Conservation (phyloP, 2,329 filamentous ascomycete species). For the Colletotrichum siamense region DNA sequence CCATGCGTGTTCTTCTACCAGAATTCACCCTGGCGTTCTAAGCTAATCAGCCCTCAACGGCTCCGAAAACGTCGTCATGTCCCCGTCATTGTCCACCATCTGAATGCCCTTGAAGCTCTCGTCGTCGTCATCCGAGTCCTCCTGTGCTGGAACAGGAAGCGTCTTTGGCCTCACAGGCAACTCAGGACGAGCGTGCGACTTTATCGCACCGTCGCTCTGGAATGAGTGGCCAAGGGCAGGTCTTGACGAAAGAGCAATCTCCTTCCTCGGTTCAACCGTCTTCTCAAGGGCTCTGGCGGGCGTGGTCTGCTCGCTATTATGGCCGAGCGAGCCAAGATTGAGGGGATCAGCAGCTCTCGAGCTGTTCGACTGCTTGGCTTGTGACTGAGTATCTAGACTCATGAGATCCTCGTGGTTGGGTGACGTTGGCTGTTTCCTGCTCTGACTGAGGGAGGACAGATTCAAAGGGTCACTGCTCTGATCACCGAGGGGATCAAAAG, state of each 20-base stretch:
- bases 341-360: neutral
- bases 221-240: neutral
- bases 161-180: slow-evolving; percentile 7
- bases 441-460: neutral
- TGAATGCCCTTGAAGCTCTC: slow-evolving; percentile 40
- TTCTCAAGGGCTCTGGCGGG: neutral
- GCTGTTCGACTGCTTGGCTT: neutral
- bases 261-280: neutral
- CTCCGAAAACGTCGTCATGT: slow-evolving; percentile 3
- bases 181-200: neutral
- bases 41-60: neutral
- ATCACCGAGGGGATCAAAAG: slow-evolving; percentile 1
- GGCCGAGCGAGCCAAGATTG: neutral
- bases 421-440: neutral
- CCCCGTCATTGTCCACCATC: slow-evolving; percentile 39
- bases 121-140: slow-evolving; percentile 30
- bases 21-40: neutral
- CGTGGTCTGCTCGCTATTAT: neutral
- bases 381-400: neutral
- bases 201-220: slow-evolving; percentile 10
- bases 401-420: neutral
- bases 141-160: neutral
- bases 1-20: neutral
- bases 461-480: neutral
- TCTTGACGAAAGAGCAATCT: neutral